phyloP scores from a whole-genome alignment of 371 early-diverging fungal species.

The Mucor indicus region DNA sequence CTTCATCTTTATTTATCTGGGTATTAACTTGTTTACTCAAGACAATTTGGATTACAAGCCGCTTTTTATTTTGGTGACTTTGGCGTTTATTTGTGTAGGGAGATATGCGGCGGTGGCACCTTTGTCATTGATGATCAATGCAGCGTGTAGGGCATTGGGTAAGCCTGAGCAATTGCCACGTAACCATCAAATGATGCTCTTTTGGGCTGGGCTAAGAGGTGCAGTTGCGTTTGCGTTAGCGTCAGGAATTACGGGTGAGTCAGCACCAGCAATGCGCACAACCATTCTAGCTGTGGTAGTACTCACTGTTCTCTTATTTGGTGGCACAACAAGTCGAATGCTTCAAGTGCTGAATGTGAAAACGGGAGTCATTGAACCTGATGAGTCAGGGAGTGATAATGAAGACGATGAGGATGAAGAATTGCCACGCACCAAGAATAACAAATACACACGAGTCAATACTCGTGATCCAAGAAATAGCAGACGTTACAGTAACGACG shows the following conservation, averaged over 20 bases:
- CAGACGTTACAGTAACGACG: conserved; percentile 18
- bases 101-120: conserved; percentile 85
- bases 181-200: conserved; percentile 89
- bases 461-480: neutral
- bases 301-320: conserved; percentile 83
- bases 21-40: conserved; percentile 85
- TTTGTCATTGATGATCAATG: conserved; percentile 75
- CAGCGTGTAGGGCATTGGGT: conserved; percentile 53
- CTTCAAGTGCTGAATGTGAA: conserved; percentile 73
- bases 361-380: conserved; percentile 68
- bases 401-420: conserved; percentile 52
- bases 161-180: conserved; percentile 67
- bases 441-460: conserved; percentile 3
- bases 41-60: conserved; percentile 68
- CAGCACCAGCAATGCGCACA: conserved; percentile 72
- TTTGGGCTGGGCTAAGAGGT: conserved; percentile 94
- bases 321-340: conserved; percentile 83
- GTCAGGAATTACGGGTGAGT: conserved; percentile 72
- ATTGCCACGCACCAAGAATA: neutral
- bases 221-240: conserved; percentile 95
- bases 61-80: conserved; percentile 69
- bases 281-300: conserved; percentile 91
- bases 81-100: conserved; percentile 74
- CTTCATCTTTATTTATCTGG: conserved; percentile 94
- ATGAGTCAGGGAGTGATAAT: conserved; percentile 52